A percentile compares a stretch with the other conserved stretches of the same genome.
These are phyloP conservation scores for Fragaria nilgerrensis DNA, from an alignment of 306 rosid genomes.

Conservation along the genomic window DNA sequence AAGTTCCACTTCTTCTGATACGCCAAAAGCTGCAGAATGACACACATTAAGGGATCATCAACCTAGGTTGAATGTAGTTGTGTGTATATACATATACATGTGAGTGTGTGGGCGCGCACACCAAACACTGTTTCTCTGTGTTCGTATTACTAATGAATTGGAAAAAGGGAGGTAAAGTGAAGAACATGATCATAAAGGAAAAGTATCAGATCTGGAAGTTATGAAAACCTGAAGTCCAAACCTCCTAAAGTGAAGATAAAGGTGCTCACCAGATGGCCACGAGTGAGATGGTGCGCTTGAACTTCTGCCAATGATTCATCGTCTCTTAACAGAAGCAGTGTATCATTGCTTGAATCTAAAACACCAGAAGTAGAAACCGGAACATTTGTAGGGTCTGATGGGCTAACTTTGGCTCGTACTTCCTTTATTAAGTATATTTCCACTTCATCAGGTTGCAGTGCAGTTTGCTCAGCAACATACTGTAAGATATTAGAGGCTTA, in stretches of 20 bases:
- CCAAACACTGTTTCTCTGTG: neutral
- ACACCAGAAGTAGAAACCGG: conserved; percentile 7
- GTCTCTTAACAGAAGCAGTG: conserved; percentile 37
- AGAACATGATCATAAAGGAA: neutral
- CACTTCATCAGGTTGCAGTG: conserved; percentile 39
- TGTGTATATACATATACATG: neutral
- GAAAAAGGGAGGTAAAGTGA: neutral
- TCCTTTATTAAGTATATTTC: conserved; percentile 52
- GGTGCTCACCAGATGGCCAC: conserved; percentile 59
- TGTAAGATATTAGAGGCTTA: conserved; percentile 23
- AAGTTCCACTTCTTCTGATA: conserved; percentile 50
- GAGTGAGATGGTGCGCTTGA: conserved; percentile 15
- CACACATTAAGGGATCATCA: conserved; percentile 3
- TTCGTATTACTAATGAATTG: neutral
- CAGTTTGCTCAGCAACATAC: conserved; percentile 54
- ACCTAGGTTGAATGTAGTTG: neutral
- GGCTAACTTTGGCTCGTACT: conserved; percentile 26
- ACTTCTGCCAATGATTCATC: conserved; percentile 62
- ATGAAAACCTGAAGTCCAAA: neutral
- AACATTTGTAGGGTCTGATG: conserved; percentile 23
- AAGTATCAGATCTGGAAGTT: neutral
- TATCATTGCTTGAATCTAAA: conserved; percentile 42
- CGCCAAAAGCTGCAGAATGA: conserved; percentile 53
- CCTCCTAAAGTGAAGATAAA: neutral
- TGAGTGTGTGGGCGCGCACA: neutral